Evolutionary conservation across 225 moss, liverwort and hornwort species (phyloP).

Genomic region (Anthoceros angustus): DNA sequence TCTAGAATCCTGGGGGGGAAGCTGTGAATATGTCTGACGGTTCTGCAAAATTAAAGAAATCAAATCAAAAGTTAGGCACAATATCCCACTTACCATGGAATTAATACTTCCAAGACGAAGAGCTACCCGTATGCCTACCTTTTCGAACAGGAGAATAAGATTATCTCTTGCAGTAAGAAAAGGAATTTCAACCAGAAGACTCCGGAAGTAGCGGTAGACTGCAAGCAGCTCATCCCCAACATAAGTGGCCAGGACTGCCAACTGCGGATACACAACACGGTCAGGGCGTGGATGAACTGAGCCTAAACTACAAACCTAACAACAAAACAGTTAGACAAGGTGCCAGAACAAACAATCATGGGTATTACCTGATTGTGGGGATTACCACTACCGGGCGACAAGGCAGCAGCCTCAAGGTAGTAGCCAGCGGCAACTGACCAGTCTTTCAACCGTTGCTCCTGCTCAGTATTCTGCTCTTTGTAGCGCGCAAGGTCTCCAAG

Average conservation of each 20-base stretch:
- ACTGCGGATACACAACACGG: constrained; percentile 25
- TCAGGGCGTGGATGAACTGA: background rate
- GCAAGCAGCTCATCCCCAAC: constrained; percentile 87
- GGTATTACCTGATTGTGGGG: constrained; percentile 85
- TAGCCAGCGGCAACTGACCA: constrained; percentile 97
- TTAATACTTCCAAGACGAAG: background rate
- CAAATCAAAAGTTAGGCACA: background rate
- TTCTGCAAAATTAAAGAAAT: constrained; percentile 34
- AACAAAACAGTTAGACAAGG: constrained; percentile 8
- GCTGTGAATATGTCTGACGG: constrained; percentile 68
- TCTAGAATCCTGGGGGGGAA: constrained; percentile 27
- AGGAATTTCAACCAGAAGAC: constrained; percentile 88
- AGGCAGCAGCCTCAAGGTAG: constrained; percentile 70
- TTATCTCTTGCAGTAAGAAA: constrained; percentile 94
- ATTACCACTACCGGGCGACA: constrained; percentile 95
- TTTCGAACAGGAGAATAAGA: constrained; percentile 87
- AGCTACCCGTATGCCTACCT: constrained; percentile 28
- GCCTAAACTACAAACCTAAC: constrained; percentile 8
- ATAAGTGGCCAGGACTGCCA: constrained; percentile 94
- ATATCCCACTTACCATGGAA: background rate
- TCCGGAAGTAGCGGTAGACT: constrained; percentile 94
- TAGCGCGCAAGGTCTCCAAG: constrained; percentile 95
- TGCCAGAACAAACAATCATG: constrained; percentile 8
- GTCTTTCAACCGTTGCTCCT: constrained; percentile 57
- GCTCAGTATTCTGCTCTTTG: constrained; percentile 82